These are phyloP conservation scores for Jackrogersella minutella DNA, from an alignment of 495 filamentous ascomycete species.

Conservation along the genomic window DNA sequence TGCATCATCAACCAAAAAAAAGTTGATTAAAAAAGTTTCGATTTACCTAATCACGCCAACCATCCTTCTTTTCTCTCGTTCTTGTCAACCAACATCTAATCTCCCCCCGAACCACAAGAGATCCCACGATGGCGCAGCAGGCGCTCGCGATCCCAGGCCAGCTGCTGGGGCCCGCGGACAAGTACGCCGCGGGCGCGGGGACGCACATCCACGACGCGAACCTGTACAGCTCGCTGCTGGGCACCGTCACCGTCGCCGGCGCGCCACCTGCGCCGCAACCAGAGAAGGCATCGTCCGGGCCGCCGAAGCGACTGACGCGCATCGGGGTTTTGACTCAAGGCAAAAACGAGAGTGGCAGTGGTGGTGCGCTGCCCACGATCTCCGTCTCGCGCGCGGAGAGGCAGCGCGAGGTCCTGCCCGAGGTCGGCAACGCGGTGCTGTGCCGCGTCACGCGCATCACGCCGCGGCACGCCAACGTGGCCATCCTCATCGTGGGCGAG, in stretches of 20 bases:
- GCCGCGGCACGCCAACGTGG: conserved; percentile 80
- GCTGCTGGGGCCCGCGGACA: conserved; percentile 70
- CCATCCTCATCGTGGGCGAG: conserved; percentile 80
- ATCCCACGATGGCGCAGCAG: conserved; percentile 33
- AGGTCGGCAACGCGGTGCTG: conserved; percentile 81
- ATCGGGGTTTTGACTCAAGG: conserved; percentile 49
- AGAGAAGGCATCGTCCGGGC: conserved; percentile 59
- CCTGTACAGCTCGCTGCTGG: conserved; percentile 77
- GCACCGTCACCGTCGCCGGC: conserved; percentile 60
- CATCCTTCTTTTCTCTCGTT: background rate
- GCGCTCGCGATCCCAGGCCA: conserved; percentile 73
- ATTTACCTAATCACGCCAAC: background rate
- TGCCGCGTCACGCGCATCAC: conserved; percentile 84
- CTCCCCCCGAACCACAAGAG: conserved; percentile 6
- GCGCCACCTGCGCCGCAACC: conserved; percentile 38
- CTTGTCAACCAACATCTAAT: background rate
- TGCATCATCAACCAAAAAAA: conserved; percentile 4
- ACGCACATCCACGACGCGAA: conserved; percentile 77
- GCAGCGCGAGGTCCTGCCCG: conserved; percentile 77
- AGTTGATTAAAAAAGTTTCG: background rate
- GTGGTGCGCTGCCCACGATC: conserved; percentile 46
- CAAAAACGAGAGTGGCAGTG: conserved; percentile 19
- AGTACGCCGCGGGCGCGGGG: conserved; percentile 76
- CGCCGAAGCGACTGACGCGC: conserved; percentile 64
- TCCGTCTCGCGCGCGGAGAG: conserved; percentile 54